Conservation (phyloP, 1,139 yeast genomes). For the Sugiyamaella novakii region DNA sequence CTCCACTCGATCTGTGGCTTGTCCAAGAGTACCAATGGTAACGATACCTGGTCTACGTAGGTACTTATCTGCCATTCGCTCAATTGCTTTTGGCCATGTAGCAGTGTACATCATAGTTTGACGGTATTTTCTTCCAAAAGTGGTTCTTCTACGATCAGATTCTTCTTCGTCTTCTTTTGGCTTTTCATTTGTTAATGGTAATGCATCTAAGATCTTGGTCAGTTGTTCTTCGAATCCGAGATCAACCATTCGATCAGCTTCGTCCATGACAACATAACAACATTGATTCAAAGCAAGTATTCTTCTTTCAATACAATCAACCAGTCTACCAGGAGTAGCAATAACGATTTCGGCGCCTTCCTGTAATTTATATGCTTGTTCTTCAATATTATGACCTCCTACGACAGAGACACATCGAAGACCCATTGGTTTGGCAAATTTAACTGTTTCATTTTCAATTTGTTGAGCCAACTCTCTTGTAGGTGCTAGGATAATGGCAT, state of each 20-base stretch:
- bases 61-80: conserved; percentile 63
- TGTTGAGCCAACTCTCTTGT: conserved; percentile 93
- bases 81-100: conserved; percentile 78
- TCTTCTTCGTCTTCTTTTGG: conserved; percentile 32
- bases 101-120: conserved; percentile 93
- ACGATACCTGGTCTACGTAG: conserved; percentile 61
- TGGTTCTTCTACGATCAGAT: conserved; percentile 28
- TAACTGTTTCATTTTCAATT: conserved; percentile 65
- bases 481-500: conserved; percentile 76
- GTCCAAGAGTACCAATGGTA: conserved; percentile 62
- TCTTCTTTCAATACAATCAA: conserved; percentile 75
- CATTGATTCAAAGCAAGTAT: conserved; percentile 63
- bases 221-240: conserved; percentile 90
- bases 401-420: conserved; percentile 68
- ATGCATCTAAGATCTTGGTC: conserved; percentile 53
- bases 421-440: conserved; percentile 50
- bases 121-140: conserved; percentile 35
- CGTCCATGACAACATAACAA: conserved; percentile 77
- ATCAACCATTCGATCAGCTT: conserved; percentile 94
- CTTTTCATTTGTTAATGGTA: conserved; percentile 46
- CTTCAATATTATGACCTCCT: conserved; percentile 88
- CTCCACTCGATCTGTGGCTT: conserved; percentile 65
- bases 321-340: conserved; percentile 90
- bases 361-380: conserved; percentile 60
- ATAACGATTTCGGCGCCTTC: conserved; percentile 80